A percentile compares a stretch with the other conserved stretches of the same genome.
These are phyloP conservation scores for Globisporangium cylindrosporum DNA, from an alignment of 352 stramenopile genomes.

Conservation along the genomic window DNA sequence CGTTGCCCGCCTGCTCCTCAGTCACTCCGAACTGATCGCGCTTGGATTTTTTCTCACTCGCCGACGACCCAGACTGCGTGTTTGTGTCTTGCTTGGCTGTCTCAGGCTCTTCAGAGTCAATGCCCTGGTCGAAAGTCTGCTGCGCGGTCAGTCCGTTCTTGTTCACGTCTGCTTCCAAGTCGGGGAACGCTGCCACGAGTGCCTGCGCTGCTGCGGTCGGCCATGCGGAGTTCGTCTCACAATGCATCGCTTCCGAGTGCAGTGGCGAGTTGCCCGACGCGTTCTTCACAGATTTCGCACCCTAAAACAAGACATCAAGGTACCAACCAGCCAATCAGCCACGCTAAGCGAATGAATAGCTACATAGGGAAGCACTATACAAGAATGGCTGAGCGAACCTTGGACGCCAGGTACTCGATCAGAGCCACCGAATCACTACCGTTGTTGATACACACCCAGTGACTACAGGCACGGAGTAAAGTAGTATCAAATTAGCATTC, in stretches of 20 bases:
- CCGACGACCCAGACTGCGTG: not conserved
- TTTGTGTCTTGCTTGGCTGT: slow-evolving; percentile 20
- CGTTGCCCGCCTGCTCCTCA: slow-evolving; percentile 43
- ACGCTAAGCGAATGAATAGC: too few species aligned
- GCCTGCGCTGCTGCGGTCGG: slow-evolving; percentile 43
- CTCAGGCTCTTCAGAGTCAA: slow-evolving; percentile 50
- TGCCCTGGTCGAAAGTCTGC: slow-evolving; percentile 61
- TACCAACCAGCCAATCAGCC: not conserved
- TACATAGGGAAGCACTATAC: too few species aligned
- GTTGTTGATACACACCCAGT: slow-evolving; percentile 73
- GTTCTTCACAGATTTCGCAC: slow-evolving; percentile 62
- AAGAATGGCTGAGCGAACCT: slow-evolving; percentile 30
- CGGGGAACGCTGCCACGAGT: slow-evolving; percentile 48
- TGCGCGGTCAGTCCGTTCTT: slow-evolving; percentile 56
- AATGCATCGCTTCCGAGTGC: slow-evolving; percentile 78
- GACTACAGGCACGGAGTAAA: slow-evolving; percentile 23
- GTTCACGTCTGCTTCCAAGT: slow-evolving; percentile 52
- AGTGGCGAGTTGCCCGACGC: slow-evolving; percentile 53
- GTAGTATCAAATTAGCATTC: not conserved
- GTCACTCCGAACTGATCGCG: slow-evolving; percentile 24
- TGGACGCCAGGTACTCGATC: slow-evolving; percentile 54
- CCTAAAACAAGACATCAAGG: slow-evolving; percentile 22
- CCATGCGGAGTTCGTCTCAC: slow-evolving; percentile 50
- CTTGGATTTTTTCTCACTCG: slow-evolving; percentile 24
- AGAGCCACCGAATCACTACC: slow-evolving; percentile 38